These are phyloP conservation scores for Eutypa lata DNA, from an alignment of 2,329 filamentous ascomycete species.

Conservation along the genomic window DNA sequence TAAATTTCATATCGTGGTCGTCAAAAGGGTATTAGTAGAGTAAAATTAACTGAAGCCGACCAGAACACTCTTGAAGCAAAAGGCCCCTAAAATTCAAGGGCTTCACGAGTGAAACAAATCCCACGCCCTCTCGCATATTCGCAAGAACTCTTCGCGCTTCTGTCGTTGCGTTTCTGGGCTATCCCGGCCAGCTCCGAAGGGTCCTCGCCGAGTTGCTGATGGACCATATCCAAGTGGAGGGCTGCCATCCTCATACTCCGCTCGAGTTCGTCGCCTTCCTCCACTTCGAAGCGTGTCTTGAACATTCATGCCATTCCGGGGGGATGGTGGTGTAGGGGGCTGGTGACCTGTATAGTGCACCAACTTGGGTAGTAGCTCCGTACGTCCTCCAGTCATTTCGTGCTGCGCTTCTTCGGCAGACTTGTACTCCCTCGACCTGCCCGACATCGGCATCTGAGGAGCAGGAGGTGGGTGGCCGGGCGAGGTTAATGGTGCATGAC, in stretches of 20 bases:
- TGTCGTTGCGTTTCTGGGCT: constrained; percentile 77
- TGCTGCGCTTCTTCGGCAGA: constrained; percentile 95
- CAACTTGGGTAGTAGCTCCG: constrained; percentile 87
- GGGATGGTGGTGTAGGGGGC: constrained; percentile 86
- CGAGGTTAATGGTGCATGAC: constrained; percentile 69
- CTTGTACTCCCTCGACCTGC: constrained; percentile 80
- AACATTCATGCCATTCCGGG: constrained; percentile 50
- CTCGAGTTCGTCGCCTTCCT: constrained; percentile 72
- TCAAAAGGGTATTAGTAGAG: neutral
- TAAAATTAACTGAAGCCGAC: neutral
- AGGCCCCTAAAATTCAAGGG: neutral
- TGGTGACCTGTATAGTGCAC: constrained; percentile 95
- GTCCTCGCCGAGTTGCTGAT: constrained; percentile 57
- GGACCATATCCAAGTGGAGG: constrained; percentile 75
- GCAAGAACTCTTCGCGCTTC: constrained; percentile 92
- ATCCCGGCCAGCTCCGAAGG: constrained; percentile 78
- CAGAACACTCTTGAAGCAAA: neutral
- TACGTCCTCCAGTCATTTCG: constrained; percentile 83
- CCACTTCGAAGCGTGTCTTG: constrained; percentile 55
- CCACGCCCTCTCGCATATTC: constrained; percentile 86
- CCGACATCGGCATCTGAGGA: constrained; percentile 51
- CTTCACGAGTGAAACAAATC: constrained; percentile 89
- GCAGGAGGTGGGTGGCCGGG: constrained; percentile 66
- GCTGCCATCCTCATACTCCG: constrained; percentile 90
- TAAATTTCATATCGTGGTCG: neutral